Conservation (phyloP, 2,329 filamentous ascomycete genomes). For the Aspergillus alliaceus region DNA sequence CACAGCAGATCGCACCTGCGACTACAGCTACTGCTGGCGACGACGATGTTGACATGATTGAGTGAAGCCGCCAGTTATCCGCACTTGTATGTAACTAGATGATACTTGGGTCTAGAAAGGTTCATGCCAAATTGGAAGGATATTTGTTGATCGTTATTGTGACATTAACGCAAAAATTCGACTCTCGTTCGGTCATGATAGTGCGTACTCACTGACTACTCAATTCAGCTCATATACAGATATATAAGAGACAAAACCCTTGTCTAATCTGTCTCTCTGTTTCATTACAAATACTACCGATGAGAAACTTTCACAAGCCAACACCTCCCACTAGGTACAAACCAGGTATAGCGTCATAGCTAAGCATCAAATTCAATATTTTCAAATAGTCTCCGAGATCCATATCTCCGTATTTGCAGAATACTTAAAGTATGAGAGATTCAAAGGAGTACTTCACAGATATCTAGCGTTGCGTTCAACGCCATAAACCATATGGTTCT, state of each 20-base stretch:
- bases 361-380: background rate
- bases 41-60: constrained; percentile 72
- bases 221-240: background rate
- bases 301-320: background rate
- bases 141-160: background rate
- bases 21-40: constrained; percentile 36
- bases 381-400: background rate
- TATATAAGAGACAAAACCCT: background rate
- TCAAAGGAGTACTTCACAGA: background rate
- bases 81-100: constrained; percentile 1
- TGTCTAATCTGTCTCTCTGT: background rate
- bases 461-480: constrained; percentile 33
- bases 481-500: constrained; percentile 66
- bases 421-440: background rate
- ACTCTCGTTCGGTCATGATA: background rate
- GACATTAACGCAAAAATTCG: background rate
- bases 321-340: background rate
- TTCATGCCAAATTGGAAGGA: background rate
- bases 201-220: background rate
- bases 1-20: constrained; percentile 28
- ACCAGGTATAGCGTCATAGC: background rate
- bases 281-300: background rate
- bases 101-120: background rate
- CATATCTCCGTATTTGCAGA: background rate
- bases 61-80: constrained; percentile 41